Conservation (phyloP, 345 rosid species). For the Gossypium turneri region DNA sequence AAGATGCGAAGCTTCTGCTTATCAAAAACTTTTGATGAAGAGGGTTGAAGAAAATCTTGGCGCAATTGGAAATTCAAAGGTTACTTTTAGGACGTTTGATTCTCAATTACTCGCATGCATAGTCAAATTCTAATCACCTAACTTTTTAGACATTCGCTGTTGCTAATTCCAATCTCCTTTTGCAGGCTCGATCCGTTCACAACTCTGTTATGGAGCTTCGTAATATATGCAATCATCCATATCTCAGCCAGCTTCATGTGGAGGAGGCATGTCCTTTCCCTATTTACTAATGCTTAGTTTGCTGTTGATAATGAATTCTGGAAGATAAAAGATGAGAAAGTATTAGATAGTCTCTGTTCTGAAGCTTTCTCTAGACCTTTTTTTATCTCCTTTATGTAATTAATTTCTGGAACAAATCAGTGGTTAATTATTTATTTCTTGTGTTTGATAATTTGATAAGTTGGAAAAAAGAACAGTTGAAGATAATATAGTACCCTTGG, state of each 20-base stretch:
- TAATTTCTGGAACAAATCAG: constrained; percentile 3
- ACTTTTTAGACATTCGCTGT: background rate
- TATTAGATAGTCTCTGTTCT: background rate
- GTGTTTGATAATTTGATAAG: background rate
- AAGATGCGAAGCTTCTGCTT: constrained; percentile 91
- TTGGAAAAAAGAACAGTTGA: background rate
- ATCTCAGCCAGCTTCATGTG: constrained; percentile 89
- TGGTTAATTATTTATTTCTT: background rate
- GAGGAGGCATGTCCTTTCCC: constrained; percentile 60
- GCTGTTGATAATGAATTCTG: constrained; percentile 7
- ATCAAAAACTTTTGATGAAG: constrained; percentile 89
- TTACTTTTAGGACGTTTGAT: constrained; percentile 14
- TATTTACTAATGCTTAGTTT: constrained; percentile 7
- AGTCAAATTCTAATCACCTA: background rate
- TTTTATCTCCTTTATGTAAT: constrained; percentile 1
- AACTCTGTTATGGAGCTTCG: constrained; percentile 97
- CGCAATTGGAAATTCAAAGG: constrained; percentile 79
- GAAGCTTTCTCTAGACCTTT: constrained; percentile 3
- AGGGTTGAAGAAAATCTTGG: constrained; percentile 94
- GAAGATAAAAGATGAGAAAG: constrained; percentile 4
- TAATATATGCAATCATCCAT: constrained; percentile 93
- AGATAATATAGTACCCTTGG: background rate
- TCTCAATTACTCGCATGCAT: background rate
- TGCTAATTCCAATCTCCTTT: constrained; percentile 11
- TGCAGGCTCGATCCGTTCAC: constrained; percentile 80